These are phyloP conservation scores for Dactylonectria estremocensis DNA, from an alignment of 2,329 filamentous ascomycete genomes.

Conservation along the genomic window DNA sequence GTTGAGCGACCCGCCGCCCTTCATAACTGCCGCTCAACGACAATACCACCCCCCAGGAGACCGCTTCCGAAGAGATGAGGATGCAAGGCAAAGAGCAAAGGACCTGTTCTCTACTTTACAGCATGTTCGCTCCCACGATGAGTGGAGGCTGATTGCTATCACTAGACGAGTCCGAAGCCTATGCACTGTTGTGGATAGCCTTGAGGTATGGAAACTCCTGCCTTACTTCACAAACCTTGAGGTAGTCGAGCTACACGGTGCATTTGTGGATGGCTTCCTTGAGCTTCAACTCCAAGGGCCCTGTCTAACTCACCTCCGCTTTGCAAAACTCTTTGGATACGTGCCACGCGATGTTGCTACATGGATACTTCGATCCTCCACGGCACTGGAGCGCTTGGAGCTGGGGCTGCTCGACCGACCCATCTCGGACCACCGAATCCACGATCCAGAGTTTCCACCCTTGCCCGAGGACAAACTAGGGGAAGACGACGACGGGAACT, in stretches of 20 bases:
- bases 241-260: conserved; percentile 32
- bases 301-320: conserved; percentile 12
- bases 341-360: conserved; percentile 15
- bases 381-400: conserved; percentile 28
- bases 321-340: conserved; percentile 34
- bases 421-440: fast-evolving
- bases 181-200: conserved; percentile 21
- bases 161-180: conserved; percentile 24
- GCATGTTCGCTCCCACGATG: neutral
- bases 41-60: neutral
- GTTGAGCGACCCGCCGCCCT: conserved; percentile 18
- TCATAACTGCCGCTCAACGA: neutral
- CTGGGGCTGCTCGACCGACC: conserved; percentile 36
- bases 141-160: neutral
- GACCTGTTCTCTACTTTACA: neutral
- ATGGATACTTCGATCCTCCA: conserved; percentile 25
- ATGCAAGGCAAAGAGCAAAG: neutral
- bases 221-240: conserved; percentile 34
- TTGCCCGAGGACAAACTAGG: conserved; percentile 1
- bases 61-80: too few relatives aligned
- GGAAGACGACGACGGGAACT: neutral
- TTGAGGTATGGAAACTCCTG: conserved; percentile 26
- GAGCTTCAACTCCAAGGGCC: neutral
- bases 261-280: neutral
- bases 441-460: neutral